Conservation (phyloP, 2,329 filamentous ascomycete species). For the Talaromyces marneffei region DNA sequence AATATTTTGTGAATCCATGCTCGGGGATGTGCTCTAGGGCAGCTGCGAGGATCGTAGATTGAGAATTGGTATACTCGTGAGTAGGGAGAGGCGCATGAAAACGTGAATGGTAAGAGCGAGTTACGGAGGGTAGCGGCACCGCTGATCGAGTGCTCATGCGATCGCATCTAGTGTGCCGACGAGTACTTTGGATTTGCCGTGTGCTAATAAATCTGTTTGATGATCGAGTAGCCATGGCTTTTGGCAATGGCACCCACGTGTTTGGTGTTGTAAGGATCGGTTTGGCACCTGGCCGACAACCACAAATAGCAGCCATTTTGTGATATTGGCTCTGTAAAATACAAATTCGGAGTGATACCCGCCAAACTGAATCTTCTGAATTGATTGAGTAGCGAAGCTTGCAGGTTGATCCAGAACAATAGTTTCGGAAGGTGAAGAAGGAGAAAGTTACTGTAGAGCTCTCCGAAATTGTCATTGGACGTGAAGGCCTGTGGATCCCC, state of each 20-base stretch:
- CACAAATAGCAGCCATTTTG: constrained; percentile 3
- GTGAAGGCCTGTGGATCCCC: background rate
- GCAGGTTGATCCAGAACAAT: background rate
- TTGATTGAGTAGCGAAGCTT: background rate
- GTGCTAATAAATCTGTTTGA: background rate
- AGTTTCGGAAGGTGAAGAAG: background rate
- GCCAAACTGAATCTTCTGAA: background rate
- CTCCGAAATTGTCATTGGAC: background rate
- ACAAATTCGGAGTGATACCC: background rate
- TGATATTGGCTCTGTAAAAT: background rate
- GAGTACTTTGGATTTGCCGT: background rate
- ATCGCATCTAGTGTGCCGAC: background rate
- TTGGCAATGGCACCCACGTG: background rate
- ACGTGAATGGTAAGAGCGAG: constrained; percentile 63
- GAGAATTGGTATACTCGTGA: constrained; percentile 58
- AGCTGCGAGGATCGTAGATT: constrained; percentile 73
- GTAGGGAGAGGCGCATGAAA: constrained; percentile 54
- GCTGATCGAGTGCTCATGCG: background rate
- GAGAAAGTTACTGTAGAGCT: background rate
- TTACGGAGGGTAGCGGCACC: background rate
- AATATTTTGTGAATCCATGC: constrained; percentile 71
- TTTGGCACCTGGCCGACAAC: background rate
- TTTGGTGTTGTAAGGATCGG: constrained; percentile 1
- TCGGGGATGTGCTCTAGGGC: constrained; percentile 71
- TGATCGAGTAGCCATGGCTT: background rate